Evolutionary conservation across 768 basidiomycete genomes (phyloP), one percentile per base, ranked within the genome.

Genomic region (Omphalotus guepiniiformis): DNA sequence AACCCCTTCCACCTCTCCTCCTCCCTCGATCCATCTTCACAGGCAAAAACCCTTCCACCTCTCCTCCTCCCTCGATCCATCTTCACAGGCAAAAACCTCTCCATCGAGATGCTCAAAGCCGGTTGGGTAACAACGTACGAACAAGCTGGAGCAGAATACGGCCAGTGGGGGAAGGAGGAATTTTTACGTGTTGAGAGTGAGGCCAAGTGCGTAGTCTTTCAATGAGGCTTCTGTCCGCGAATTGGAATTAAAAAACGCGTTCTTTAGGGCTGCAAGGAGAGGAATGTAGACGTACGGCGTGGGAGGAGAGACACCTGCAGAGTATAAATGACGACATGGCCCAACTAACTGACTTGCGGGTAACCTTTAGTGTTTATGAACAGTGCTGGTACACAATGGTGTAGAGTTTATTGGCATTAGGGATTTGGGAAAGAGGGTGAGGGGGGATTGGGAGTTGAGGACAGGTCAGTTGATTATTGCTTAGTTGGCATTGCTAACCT

Each of bases 61-160:
- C 85, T 3, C 28, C 58, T 85, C 4, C 62, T 86, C 6, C 86
- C 83, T 0, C 66, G 69, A 9, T 69, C 68, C 37, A 57, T 82
- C 26, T 62, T 62, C 18, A n/a, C n/a, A n/a, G 79, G 78, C 0
- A 77, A 69, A 52, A 69, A 69, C 54, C 67, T 85, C 16, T 74
- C 81, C 2, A 65, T 79, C 2, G 82, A 89, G 54, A 93, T 95
- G 91, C 66, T 95, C 1, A 76, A 75, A 18, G 78, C 82, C 0
- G 93, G 93, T 3, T 85, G 82, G 71, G 93, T 70, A 0, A 77
- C 78, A 0, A 83, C 79, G 0, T 96, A 95, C 57, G 77, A 80
- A 47, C 85, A 87, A 62, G 71, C 76, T 7, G 88, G 87, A 3
- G 91, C 88, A 13, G 87, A 86, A 56, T 88, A 94, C 52, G 92